Evolutionary conservation across 2,329 filamentous ascomycete genomes (phyloP).

Genomic region (Ophiostoma australiae): DNA sequence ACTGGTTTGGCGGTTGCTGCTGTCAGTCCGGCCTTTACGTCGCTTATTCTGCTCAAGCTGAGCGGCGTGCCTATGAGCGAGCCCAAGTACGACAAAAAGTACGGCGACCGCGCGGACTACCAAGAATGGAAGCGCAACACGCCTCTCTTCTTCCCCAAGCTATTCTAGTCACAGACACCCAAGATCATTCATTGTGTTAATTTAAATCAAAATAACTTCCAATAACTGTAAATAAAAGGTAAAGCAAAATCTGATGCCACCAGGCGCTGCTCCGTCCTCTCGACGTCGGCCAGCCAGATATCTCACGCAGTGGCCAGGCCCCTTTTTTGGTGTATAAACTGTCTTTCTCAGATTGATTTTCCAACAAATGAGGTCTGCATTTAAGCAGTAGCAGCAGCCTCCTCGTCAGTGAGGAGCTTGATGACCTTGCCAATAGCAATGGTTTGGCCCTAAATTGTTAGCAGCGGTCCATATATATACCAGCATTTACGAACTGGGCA

Average conservation of each 20-base stretch:
- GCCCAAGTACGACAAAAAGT: conserved; percentile 62
- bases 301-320: not conserved
- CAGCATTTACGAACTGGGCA: not conserved
- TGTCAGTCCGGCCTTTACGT: conserved; percentile 44
- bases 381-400: conserved; percentile 27
- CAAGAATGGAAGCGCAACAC: conserved; percentile 63
- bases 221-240: not conserved
- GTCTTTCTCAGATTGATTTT: not conserved
- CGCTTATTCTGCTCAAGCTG: conserved; percentile 59
- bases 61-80: conserved; percentile 62
- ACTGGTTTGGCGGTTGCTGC: not conserved
- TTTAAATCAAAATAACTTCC: not conserved
- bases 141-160: conserved; percentile 59
- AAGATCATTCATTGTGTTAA: not conserved
- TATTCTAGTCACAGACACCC: conserved; percentile 36
- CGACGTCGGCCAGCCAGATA: not conserved
- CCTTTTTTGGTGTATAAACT: not conserved
- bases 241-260: not conserved
- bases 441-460: conserved; percentile 72
- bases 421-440: conserved; percentile 99
- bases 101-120: conserved; percentile 60
- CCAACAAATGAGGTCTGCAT: not conserved
- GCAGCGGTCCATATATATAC: conserved; percentile 22
- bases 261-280: not conserved
- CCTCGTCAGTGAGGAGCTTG: conserved; percentile 57